A percentile compares a stretch with the other conserved stretches of the same genome.
phyloP scores from a whole-genome alignment of 2,329 filamentous ascomycete species.

The Curvularia lunata region DNA sequence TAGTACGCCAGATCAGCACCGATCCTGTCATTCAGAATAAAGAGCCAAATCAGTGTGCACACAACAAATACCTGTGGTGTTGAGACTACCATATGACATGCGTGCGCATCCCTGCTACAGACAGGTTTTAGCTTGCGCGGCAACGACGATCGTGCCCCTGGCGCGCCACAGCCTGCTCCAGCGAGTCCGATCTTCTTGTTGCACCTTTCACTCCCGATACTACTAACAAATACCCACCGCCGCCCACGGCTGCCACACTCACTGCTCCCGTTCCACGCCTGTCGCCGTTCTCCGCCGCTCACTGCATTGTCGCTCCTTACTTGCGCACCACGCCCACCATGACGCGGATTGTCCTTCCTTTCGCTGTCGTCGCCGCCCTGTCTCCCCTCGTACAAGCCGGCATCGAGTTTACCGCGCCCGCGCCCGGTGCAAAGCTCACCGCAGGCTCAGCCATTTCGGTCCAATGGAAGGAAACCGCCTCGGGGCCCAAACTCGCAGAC shows the following conservation, averaged over 20 bases:
- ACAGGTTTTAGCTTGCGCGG: conserved; percentile 29
- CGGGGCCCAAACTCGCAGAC: conserved; percentile 57
- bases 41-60: background rate
- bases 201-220: conserved; percentile 13
- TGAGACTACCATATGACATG: conserved; percentile 20
- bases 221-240: conserved; percentile 7
- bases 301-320: conserved; percentile 6
- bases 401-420: conserved; percentile 61
- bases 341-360: conserved; percentile 35
- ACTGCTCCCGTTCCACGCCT: background rate
- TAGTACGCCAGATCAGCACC: background rate
- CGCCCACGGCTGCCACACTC: conserved; percentile 6
- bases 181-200: conserved; percentile 17
- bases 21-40: background rate
- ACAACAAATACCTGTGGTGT: conserved; percentile 7
- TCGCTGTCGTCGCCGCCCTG: conserved; percentile 47
- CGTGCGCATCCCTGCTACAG: conserved; percentile 25
- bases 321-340: conserved; percentile 36
- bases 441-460: conserved; percentile 60
- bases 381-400: conserved; percentile 57
- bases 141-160: conserved; percentile 36
- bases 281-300: background rate
- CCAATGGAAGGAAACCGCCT: conserved; percentile 63
- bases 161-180: conserved; percentile 29
- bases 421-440: conserved; percentile 58